Base-by-base conservation (phyloP, 208 protist genomes). In the Angomonas ambiguus region DNA sequence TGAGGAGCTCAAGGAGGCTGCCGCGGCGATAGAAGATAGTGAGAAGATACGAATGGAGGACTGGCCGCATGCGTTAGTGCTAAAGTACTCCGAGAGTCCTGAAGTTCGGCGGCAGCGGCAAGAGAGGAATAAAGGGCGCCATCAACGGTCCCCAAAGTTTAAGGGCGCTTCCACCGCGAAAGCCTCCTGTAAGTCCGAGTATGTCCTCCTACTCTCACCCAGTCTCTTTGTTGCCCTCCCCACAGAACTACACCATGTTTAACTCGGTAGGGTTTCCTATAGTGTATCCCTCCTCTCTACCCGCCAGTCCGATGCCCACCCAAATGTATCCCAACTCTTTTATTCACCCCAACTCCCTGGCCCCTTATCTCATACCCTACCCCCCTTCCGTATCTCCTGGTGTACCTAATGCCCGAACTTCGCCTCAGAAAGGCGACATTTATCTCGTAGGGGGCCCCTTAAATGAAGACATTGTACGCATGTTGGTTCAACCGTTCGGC, bases 51-150 rank as follows among this genome's bases (percentile, higher is more conserved):
- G 70, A 49, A 90, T 95, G 27, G 90, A 93, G 38, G 78, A 82
- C 59, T 95, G 82, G 78, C 76, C 85, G 5, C 56, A 66, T 20
- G 73, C 79, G 51, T 69, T 95, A 30, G 87, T 93, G 65, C 71
- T 95, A 34, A 95, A 95, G 72, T 95, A 84, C 62, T 93, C 87
- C 0, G 87, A 95, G 67, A 85, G 80, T 18, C 73, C 79, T 4
- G 85, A 93, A 57, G 90, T 93, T 65, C 79, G 83, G 4, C 82
- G 91, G 55, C 87, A 91, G 71, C 90, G 90, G 6, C 90, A 95
- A 70, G 87, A 95, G 58, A 82, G 90, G 22, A 95, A 95, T 63
- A 84, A 87, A 45, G 85, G 90, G 42, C 66, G 90, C 1, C 87
- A 95, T 53, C 81, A 80, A 25, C 71, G 74, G 42, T 91, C 82